A percentile compares a stretch with the other conserved stretches of the same genome.
These are phyloP conservation scores for Syncephalis fuscata DNA, from an alignment of 371 early-diverging fungal genomes.

Conservation along the genomic window DNA sequence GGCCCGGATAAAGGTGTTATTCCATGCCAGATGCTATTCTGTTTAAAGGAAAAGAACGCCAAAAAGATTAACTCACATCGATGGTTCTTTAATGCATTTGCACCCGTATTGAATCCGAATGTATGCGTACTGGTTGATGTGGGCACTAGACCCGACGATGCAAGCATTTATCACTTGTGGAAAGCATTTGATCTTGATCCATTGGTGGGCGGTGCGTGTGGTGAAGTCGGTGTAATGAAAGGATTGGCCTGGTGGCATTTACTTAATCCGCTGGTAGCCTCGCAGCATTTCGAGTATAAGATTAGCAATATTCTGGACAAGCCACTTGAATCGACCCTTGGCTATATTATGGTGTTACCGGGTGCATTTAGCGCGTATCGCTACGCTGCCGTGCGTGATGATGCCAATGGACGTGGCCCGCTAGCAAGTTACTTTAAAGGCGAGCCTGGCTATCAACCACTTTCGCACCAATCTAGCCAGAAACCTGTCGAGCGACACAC, in stretches of 20 bases:
- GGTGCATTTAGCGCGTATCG: slow-evolving; percentile 97
- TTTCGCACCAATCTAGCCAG: too few species aligned
- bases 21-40: slow-evolving; percentile 72
- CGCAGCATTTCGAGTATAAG: slow-evolving; percentile 95
- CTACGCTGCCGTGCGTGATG: slow-evolving; percentile 68
- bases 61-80: slow-evolving; percentile 81
- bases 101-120: slow-evolving; percentile 54
- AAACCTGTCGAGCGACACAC: slow-evolving; percentile 12
- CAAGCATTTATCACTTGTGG: slow-evolving; percentile 71
- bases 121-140: slow-evolving; percentile 77
- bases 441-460: slow-evolving; percentile 24
- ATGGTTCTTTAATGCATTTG: slow-evolving; percentile 85
- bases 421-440: slow-evolving; percentile 85
- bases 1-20: slow-evolving; percentile 42
- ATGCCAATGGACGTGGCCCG: slow-evolving; percentile 48
- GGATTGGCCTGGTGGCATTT: slow-evolving; percentile 35
- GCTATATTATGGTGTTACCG: slow-evolving; percentile 92
- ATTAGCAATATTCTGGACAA: slow-evolving; percentile 96
- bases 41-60: slow-evolving; percentile 64
- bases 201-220: slow-evolving; percentile 68
- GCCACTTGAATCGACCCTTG: slow-evolving; percentile 89
- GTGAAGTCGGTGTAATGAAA: slow-evolving; percentile 70
- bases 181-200: slow-evolving; percentile 66
- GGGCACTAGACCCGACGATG: slow-evolving; percentile 64
- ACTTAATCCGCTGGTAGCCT: slow-evolving; percentile 77